Evolutionary conservation across 495 filamentous ascomycete species (phyloP), one percentile per base, ranked within the genome.

Genomic region (Neurospora intermedia): DNA sequence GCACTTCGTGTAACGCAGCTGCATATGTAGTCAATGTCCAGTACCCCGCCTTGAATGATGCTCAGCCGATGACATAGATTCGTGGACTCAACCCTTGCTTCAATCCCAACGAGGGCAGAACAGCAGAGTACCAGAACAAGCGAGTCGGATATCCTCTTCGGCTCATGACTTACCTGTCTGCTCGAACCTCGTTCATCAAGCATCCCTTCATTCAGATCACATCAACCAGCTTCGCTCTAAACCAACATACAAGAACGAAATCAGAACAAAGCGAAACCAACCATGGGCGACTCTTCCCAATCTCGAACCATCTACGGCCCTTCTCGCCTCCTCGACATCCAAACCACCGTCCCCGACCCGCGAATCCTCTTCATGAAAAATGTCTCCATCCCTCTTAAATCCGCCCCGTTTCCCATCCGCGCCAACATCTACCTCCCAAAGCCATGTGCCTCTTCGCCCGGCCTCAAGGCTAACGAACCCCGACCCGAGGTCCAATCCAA

Each of bases 371-470:
- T 78, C 40, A 43, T 72, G 38, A 80, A 80, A 45, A 80, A 80
- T 43, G 71, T 80, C 9, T 80, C 78, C 13, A 80, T 80, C 74
- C 79, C 78, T 8, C 73, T 79, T 59, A 77, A 72, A 15, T 43
- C 42, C 41, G 78, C 78, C 0, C 39, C 42, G 6, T 74, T 78
- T 6, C 79, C 79, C 15, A 78, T 80, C 73, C 78, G 79, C 41
- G 79, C 78, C 41, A 80, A 80, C 48, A 45, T 79, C 23, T 80
- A 79, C 73, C 45, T 80, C 27, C 79, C 79, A 13, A 31, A 73
- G 15, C 0, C 35, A 38, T 38, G 35, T 38, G 4, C 35, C 35
- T 38, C 35, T 4, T 38, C 35, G 35, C 6, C 35, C 35, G 35
- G 35, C 35, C 35, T 38, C 35, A 6, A 38, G 5, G 35, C 2